Conservation (phyloP, 2,329 filamentous ascomycete genomes). For the Chaetomium sp. region DNA sequence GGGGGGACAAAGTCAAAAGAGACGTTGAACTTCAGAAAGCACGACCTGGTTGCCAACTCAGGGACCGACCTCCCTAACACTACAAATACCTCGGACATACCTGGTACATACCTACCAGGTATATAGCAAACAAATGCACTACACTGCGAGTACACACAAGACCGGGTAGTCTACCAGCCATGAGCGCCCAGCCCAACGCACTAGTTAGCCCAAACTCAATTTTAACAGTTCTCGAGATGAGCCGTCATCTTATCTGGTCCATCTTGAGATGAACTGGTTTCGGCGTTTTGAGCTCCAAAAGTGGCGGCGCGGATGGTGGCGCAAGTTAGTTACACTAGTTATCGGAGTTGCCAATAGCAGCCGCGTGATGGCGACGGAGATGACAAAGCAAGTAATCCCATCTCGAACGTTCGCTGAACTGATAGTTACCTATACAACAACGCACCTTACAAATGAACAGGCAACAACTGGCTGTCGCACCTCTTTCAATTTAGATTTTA, state of each 20-base stretch:
- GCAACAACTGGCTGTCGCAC: not conserved
- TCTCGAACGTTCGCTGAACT: not conserved
- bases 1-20: not conserved
- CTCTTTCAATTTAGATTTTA: not conserved
- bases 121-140: too few relatives aligned
- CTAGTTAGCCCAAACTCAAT: not conserved
- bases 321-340: too few relatives aligned
- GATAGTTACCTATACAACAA: not conserved
- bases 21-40: too few relatives aligned
- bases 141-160: too few relatives aligned
- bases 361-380: not conserved
- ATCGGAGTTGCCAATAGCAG: not conserved
- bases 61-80: too few relatives aligned
- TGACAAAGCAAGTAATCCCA: not conserved
- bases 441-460: not conserved
- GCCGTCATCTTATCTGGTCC: not conserved
- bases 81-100: too few relatives aligned
- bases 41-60: too few relatives aligned
- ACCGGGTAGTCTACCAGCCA: not conserved
- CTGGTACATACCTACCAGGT: too few relatives aligned
- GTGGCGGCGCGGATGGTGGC: not conserved
- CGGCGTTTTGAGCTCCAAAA: not conserved
- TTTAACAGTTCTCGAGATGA: not conserved
- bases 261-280: not conserved
- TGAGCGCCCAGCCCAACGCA: not conserved